These are phyloP conservation scores for Citrullus amarus DNA, from an alignment of 306 rosid species.

Conservation along the genomic window DNA sequence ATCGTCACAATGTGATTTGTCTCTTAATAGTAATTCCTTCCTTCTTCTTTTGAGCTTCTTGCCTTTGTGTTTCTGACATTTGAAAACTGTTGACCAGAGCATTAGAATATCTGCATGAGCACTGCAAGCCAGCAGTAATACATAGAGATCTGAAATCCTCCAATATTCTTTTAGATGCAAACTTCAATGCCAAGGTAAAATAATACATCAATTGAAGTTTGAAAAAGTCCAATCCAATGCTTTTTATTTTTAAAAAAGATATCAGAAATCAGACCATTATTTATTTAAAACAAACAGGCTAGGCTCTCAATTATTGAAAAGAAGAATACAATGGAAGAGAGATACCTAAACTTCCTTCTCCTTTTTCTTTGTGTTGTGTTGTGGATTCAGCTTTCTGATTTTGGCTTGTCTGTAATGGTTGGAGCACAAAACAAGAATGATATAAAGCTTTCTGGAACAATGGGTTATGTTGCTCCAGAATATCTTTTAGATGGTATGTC, in stretches of 20 bases:
- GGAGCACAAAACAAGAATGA: conserved; percentile 71
- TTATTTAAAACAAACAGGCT: not conserved
- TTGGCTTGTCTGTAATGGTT: conserved; percentile 75
- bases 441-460: conserved; percentile 80
- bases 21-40: not conserved
- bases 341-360: not conserved
- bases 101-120: conserved; percentile 82
- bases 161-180: conserved; percentile 81
- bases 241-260: not conserved
- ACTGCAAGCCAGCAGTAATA: conserved; percentile 71
- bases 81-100: conserved; percentile 48
- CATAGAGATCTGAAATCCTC: conserved; percentile 97
- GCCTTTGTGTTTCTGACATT: conserved; percentile 17
- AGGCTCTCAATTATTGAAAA: not conserved
- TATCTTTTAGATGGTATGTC: conserved; percentile 90
- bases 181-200: conserved; percentile 88
- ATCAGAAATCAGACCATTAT: not conserved
- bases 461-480: conserved; percentile 94
- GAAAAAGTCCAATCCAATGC: not conserved
- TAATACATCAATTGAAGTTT: not conserved
- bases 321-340: not conserved
- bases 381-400: conserved; percentile 80
- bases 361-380: not conserved
- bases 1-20: too few species aligned
- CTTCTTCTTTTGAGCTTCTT: not conserved